Evolutionary conservation across 2,329 filamentous ascomycete species (phyloP), one percentile per base, ranked within the genome.

Genomic region (Aspergillus sp.): DNA sequence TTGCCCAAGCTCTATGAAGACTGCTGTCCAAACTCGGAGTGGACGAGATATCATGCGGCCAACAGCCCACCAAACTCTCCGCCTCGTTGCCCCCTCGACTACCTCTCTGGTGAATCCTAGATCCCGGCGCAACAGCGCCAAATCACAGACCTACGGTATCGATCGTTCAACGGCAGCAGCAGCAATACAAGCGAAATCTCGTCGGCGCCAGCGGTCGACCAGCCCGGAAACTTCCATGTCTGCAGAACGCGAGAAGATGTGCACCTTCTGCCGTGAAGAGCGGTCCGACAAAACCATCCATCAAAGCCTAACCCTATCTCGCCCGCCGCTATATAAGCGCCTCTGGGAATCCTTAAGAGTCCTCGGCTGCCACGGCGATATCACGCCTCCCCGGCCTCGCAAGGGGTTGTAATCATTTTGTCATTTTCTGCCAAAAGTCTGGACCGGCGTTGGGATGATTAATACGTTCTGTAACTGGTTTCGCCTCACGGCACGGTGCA

Each of bases 101-200:
- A 72, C 69, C 4, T 75, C 73, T 1, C 63, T 76, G 2, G 56
- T 68, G 3, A 68, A 65, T 23, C 63, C 63, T 35, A 47, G 60
- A 15, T 66, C 64, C 1, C 63, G 63, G 8, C 65, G 66, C 1
- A 68, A 68, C 46, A 69, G 66, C 56, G 71, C 59, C n/a, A 49
- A 57, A 40, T 47, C 66, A 31, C 25, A 64, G 51, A 61, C 61
- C 23, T 65, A 66, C 1, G 71, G 73, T 41, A 66, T 74, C 15
- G 71, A 74, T 44, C 66, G 67, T n/a, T 66, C 72, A 2, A 68
- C 72, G 2, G 73, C 72, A 3, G 73, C 73, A 1, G 73, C 73
- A 0, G 73, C 73, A 1, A 66, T 72, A 23, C 73, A 75, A 43
- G 73, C 73, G 3, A 68, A 72, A 43, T 69, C 66, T 14, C 64